phyloP scores from a whole-genome alignment of 768 basidiomycete species.

The Phylloporus arenicola region DNA sequence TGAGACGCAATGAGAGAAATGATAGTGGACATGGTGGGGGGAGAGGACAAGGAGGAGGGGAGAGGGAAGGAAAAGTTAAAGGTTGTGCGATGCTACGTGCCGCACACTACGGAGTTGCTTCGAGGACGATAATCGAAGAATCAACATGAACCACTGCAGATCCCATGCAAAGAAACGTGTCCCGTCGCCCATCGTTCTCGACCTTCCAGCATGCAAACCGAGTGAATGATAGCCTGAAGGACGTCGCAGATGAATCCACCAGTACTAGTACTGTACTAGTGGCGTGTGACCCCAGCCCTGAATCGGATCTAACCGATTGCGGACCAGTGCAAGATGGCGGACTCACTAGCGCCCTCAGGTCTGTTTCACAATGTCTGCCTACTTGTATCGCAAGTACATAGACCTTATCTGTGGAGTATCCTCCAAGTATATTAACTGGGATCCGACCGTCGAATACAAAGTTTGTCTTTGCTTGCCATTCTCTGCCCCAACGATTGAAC shows the following conservation, averaged over 20 bases:
- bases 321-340: no score
- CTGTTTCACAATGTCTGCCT: slow-evolving; percentile 2
- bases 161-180: neutral
- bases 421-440: slow-evolving; percentile 37
- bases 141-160: slow-evolving; percentile 5
- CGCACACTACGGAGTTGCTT: slow-evolving; percentile 29
- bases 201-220: no score
- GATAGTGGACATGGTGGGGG: slow-evolving; percentile 11
- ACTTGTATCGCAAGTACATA: slow-evolving; percentile 29
- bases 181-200: no score
- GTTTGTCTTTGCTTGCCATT: slow-evolving; percentile 11
- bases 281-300: no score
- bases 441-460: slow-evolving; percentile 24
- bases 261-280: no score
- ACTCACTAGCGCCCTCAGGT: neutral
- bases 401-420: slow-evolving; percentile 30
- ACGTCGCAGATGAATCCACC: no score
- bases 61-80: slow-evolving; percentile 4
- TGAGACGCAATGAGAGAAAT: slow-evolving; percentile 25
- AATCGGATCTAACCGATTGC: neutral
- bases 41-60: neutral
- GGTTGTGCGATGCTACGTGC: slow-evolving; percentile 22
- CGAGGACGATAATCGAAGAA: slow-evolving; percentile 30
- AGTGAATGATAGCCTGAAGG: no score
- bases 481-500: neutral